phyloP scores from a whole-genome alignment of 176 grass and related monocot genomes.

The Aegilops longissima region DNA sequence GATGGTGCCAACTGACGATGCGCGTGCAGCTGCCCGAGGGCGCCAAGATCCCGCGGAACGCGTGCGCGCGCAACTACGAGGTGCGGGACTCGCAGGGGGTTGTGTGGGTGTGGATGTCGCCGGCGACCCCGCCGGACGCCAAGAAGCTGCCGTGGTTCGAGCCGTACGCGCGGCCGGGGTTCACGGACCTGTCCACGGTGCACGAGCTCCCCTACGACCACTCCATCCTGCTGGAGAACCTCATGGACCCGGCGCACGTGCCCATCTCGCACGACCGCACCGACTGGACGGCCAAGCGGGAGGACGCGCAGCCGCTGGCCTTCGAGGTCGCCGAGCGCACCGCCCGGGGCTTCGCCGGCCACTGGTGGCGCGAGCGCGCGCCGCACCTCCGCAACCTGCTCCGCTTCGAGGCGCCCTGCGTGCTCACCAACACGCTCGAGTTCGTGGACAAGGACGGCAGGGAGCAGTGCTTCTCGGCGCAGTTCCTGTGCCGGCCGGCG shows the following conservation, averaged over 20 bases:
- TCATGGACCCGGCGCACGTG: conserved; percentile 95
- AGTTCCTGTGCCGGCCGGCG: conserved; percentile 76
- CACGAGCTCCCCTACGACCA: conserved; percentile 98
- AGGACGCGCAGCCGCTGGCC: conserved; percentile 82
- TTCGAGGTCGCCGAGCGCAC: conserved; percentile 80
- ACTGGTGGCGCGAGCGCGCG: conserved; percentile 41
- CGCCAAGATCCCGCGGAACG: conserved; percentile 78
- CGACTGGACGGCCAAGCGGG: conserved; percentile 84
- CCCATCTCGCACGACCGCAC: conserved; percentile 98
- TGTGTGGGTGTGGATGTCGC: conserved; percentile 93
- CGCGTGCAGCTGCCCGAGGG: conserved; percentile 54
- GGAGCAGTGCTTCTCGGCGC: conserved; percentile 63
- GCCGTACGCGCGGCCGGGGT: conserved; percentile 58
- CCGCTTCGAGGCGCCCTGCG: conserved; percentile 77
- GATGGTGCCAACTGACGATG: too few species aligned
- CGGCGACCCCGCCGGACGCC: conserved; percentile 41
- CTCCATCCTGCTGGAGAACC: conserved; percentile 97
- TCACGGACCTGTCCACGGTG: conserved; percentile 69
- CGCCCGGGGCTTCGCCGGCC: conserved; percentile 61
- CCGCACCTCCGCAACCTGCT: conserved; percentile 59
- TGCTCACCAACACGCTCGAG: conserved; percentile 69
- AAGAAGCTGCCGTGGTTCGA: conserved; percentile 82
- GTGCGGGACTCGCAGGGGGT: conserved; percentile 88
- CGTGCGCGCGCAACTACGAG: conserved; percentile 72
- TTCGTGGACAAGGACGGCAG: conserved; percentile 56